A percentile compares a stretch with the other conserved stretches of the same genome.
These are phyloP conservation scores for Straminergon stramineum DNA, from an alignment of 225 moss, liverwort and hornwort species.

Conservation along the genomic window DNA sequence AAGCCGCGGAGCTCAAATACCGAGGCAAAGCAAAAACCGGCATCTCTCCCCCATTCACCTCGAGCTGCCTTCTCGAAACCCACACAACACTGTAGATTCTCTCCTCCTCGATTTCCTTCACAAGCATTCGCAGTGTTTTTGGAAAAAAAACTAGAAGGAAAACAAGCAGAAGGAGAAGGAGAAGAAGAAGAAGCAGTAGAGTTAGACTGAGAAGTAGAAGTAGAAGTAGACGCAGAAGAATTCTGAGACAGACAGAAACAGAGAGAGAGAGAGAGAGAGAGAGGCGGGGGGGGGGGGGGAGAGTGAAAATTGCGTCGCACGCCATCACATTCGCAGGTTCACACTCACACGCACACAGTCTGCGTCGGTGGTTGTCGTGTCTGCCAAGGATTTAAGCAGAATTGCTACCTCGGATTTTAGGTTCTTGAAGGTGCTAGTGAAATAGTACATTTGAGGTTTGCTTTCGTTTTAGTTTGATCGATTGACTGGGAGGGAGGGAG, in stretches of 20 bases:
- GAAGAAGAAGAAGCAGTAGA: neutral
- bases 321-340: neutral
- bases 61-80: conserved; percentile 5
- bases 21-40: neutral
- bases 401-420: neutral
- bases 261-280: neutral
- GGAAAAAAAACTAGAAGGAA: neutral
- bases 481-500: neutral
- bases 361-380: neutral
- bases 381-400: neutral
- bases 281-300: no score
- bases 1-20: conserved; percentile 1
- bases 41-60: neutral
- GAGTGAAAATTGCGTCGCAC: neutral
- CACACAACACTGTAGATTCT: neutral
- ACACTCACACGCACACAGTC: neutral
- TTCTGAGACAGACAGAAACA: neutral
- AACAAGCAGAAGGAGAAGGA: neutral
- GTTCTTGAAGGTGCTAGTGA: neutral
- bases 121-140: neutral
- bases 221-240: neutral
- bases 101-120: neutral
- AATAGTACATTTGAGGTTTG: neutral
- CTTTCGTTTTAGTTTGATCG: neutral
- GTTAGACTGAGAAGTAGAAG: neutral